phyloP scores from a whole-genome alignment of 202 grass and related monocot genomes.

The Schoenoplectus tabernaemontani region DNA sequence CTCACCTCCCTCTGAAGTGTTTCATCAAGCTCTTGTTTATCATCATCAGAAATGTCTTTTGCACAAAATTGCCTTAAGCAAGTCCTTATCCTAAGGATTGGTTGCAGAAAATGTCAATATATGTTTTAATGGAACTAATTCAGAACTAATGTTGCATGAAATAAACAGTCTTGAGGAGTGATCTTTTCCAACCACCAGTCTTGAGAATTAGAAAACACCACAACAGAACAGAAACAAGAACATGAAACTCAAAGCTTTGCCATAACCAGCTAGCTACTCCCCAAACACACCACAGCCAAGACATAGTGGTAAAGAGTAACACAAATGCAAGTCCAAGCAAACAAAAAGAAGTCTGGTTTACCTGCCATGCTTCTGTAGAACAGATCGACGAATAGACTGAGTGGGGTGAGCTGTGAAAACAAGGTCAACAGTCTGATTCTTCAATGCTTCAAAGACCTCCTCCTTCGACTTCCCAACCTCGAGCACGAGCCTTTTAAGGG shows the following conservation, averaged over 20 bases:
- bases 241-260: neutral
- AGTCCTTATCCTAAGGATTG: slow-evolving; percentile 67
- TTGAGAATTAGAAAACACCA: neutral
- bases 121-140: slow-evolving; percentile 3
- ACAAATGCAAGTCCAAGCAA: neutral
- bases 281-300: neutral
- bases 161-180: too few relatives aligned
- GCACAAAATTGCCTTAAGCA: slow-evolving; percentile 72
- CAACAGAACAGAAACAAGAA: neutral
- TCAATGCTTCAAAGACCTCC: slow-evolving; percentile 92
- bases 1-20: slow-evolving; percentile 96
- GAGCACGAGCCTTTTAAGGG: slow-evolving; percentile 66
- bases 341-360: slow-evolving; percentile 9
- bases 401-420: slow-evolving; percentile 97
- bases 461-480: slow-evolving; percentile 65
- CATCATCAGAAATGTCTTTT: slow-evolving; percentile 90
- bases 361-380: slow-evolving; percentile 96
- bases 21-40: slow-evolving; percentile 95
- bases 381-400: slow-evolving; percentile 75
- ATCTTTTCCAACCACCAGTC: neutral
- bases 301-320: neutral
- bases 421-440: slow-evolving; percentile 96
- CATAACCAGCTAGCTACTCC: neutral
- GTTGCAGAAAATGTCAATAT: slow-evolving; percentile 14
- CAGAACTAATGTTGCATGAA: neutral